Evolutionary conservation across 306 rosid species (phyloP).

Genomic region (Dryas drummondii): DNA sequence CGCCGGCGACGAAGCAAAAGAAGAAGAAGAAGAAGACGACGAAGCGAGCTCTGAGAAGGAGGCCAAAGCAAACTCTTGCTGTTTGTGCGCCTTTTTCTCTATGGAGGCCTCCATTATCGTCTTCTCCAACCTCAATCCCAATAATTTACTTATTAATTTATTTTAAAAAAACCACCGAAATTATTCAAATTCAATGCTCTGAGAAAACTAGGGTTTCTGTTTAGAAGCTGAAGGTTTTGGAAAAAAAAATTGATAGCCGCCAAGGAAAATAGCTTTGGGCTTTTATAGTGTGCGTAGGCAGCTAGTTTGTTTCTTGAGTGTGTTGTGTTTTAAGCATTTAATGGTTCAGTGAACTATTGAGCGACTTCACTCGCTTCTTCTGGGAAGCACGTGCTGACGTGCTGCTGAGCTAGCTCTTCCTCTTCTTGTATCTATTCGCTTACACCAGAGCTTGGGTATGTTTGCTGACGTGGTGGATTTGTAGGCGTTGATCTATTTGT

Average conservation of each 20-base stretch:
- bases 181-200: not conserved
- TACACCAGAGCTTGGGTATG: not conserved
- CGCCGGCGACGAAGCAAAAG: constrained; percentile 48
- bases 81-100: constrained; percentile 37
- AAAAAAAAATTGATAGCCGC: constrained; percentile 55
- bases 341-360: no score
- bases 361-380: not conserved
- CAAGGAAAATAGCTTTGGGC: constrained; percentile 26
- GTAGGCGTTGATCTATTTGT: not conserved
- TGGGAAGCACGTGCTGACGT: not conserved
- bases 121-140: constrained; percentile 29
- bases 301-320: not conserved
- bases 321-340: not conserved
- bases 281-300: constrained; percentile 1
- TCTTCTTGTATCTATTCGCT: not conserved
- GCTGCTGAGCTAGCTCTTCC: no score
- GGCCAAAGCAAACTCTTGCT: constrained; percentile 54
- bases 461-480: not conserved
- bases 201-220: constrained; percentile 68
- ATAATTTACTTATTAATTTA: not conserved
- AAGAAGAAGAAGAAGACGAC: constrained; percentile 29
- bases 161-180: not conserved
- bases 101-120: constrained; percentile 54
- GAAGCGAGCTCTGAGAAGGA: constrained; percentile 57
- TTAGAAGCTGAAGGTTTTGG: constrained; percentile 1